These are phyloP conservation scores for Zygosaccharomyces sapae DNA, from an alignment of 1,139 yeast genomes.

Conservation along the genomic window DNA sequence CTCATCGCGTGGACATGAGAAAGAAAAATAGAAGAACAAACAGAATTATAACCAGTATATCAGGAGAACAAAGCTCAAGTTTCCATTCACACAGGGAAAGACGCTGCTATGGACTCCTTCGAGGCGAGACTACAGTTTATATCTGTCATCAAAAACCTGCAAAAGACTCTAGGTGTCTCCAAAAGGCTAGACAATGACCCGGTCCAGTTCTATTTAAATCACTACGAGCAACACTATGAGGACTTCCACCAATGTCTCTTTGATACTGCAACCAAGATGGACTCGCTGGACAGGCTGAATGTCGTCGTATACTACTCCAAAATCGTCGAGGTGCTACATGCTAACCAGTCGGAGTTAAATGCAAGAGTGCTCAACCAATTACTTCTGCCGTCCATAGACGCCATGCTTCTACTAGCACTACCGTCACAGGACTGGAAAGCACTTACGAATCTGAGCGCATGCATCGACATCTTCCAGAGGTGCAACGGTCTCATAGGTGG, in stretches of 20 bases:
- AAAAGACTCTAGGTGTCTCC: conserved; percentile 27
- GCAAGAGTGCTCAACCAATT: conserved; percentile 21
- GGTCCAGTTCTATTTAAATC: conserved; percentile 29
- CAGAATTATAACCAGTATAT: too few relatives aligned
- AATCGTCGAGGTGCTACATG: conserved; percentile 19
- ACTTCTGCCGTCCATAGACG: conserved; percentile 24
- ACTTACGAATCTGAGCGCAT: conserved; percentile 22
- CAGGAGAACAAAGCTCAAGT: too few relatives aligned
- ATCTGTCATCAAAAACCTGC: conserved; percentile 31
- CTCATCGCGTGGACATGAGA: conserved; percentile 4
- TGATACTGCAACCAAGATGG: conserved; percentile 30
- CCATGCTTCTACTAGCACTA: conserved; percentile 21
- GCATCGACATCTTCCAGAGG: conserved; percentile 20
- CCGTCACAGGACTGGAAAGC: conserved; percentile 30
- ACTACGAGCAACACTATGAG: conserved; percentile 33
- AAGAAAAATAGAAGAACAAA: neutral
- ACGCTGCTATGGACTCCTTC: conserved; percentile 29
- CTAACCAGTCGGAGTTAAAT: conserved; percentile 16
- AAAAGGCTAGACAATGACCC: conserved; percentile 24
- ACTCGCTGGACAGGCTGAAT: conserved; percentile 31
- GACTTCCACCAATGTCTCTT: conserved; percentile 36
- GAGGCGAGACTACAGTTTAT: conserved; percentile 36
- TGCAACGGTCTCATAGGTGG: conserved; percentile 12
- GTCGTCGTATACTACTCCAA: conserved; percentile 29
- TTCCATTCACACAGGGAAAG: too few relatives aligned